Evolutionary conservation across 805 yeast species (phyloP).

Genomic region (Alloascoidea africana): DNA sequence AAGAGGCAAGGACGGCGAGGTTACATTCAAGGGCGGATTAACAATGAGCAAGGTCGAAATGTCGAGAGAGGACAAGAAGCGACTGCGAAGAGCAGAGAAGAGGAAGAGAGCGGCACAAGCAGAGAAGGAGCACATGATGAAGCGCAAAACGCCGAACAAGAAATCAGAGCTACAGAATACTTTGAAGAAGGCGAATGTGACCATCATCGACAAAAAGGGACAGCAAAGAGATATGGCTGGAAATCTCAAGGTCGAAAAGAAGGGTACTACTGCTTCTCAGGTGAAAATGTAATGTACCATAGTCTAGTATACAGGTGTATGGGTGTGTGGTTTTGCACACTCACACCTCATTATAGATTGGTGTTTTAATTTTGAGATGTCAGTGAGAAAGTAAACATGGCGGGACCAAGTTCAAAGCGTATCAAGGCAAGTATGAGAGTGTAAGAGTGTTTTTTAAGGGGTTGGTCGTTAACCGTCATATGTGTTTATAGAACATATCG

Average conservation of each 20-base stretch:
- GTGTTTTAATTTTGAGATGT: conserved; percentile 19
- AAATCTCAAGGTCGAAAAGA: conserved; percentile 33
- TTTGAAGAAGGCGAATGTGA: conserved; percentile 61
- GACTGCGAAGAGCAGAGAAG: conserved; percentile 77
- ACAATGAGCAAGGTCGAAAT: conserved; percentile 72
- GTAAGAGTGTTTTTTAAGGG: conserved; percentile 7
- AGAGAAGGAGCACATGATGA: conserved; percentile 19
- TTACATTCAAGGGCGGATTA: conserved; percentile 60
- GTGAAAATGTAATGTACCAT: conserved; percentile 17
- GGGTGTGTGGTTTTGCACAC: neutral
- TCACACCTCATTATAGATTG: conserved; percentile 12
- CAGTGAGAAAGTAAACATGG: conserved; percentile 13
- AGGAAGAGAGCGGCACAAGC: conserved; percentile 47
- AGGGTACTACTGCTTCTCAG: conserved; percentile 10
- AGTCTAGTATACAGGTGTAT: conserved; percentile 1
- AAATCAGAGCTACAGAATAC: conserved; percentile 55
- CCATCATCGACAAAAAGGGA: conserved; percentile 65
- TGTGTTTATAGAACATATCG: conserved; percentile 32
- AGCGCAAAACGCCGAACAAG: conserved; percentile 32
- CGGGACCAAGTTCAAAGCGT: conserved; percentile 14
- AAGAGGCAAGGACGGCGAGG: conserved; percentile 38
- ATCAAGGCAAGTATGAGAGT: conserved; percentile 6
- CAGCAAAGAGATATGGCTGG: conserved; percentile 62
- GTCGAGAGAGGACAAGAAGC: conserved; percentile 70
- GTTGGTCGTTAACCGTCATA: neutral